Evolutionary conservation across 371 early-diverging fungal genomes (phyloP), one percentile per base, ranked within the genome.

Genomic region (Circinella minor): DNA sequence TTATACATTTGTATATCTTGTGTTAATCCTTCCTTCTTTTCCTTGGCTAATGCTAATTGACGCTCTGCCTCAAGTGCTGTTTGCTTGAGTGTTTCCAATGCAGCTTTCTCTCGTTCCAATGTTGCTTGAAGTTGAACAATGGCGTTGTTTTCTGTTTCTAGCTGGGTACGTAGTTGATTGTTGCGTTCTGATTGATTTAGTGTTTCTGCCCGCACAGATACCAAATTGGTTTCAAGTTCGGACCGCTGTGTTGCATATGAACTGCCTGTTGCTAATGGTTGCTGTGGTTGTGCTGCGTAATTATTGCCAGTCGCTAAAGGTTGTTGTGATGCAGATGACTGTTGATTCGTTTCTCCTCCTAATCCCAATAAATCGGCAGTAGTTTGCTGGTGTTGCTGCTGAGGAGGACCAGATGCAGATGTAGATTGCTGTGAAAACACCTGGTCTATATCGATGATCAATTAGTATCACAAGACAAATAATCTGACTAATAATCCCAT

Each of bases 61-160:
- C 69, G 70, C 36, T 81, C 80, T 14, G 78, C 74, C 59, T 84
- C 77, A n/a, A 78, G 73, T 8, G 80, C 79, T 39, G 74, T 67
- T n/a, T 71, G 62, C 36, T 79, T 84, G 36, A 74, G 54, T 20
- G 72, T 61, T 36, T 71, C 73, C 18, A 84, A 62, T 1, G 64
- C 13, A 34, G 77, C 71, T 65, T 80, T 80, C 63, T 84, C 81
- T 8, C 63, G 65, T 1, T 73, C 72, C 39, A 81, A 65, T 10
- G 75, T 70, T 17, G 67, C 66, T 39, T 72, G 63, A 0, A 84
- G 54, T 36, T 73, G 73, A n/a, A 69, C 75, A 2, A 80, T 70
- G 10, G 79, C 72, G 47, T 74, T 55, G 15, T 63, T 61, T 63
- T 79, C 79, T 4, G 47, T n/a, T 10, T 77, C 63, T 1, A 74